Base-by-base conservation (phyloP, 495 filamentous ascomycete genomes). In the Hyaloscypha bicolor region DNA sequence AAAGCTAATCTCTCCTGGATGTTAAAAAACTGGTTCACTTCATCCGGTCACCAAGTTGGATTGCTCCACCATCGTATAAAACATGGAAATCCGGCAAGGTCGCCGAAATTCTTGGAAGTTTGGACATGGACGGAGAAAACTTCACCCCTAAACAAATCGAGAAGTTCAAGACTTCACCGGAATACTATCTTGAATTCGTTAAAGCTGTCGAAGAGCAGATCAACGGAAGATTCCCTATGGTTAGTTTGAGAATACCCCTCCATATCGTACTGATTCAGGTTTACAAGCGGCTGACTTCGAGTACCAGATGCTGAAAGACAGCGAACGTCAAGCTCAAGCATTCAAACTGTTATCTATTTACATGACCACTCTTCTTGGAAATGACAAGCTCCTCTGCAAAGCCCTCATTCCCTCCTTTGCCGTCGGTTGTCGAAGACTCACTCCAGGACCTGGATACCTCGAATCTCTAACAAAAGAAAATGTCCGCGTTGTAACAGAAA, bases 381-480 rank as follows among this genome's bases (percentile, higher is more conserved):
- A 72, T 6, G 73, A 78, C 55, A 68, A 72, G 60, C 60, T 45
- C 48, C 66, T 79, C 64, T 55, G 25, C 42, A 69, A 69, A 59
- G 33, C 61, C 19, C 55, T 69, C 14, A 65, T 69, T 33, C 67
- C 91, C 0, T 80, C 85, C 48, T 92, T 88, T 69, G 81, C 87
- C 3, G 81, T 90, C 0, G 86, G 88, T 31, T 90, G 86, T 67
- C 80, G 89, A 58, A 81, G 91, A 37, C 81, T 91, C 42, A 93
- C 90, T 0, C 90, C 90, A 3, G 90, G 85, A 0, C 85, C 85
- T 16, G 85, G 87, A 0, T 93, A 93, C 72, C 81, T 93, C 1
- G 85, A 86, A 59, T 82, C 90, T 2, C 71, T 93, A 25, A 79
- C 81, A 3, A 76, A 86, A 57, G 77, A 83, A 8, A 92, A 92